Evolutionary conservation across 805 yeast species (phyloP).

Genomic region (Kregervanrija pseudodelftensis): DNA sequence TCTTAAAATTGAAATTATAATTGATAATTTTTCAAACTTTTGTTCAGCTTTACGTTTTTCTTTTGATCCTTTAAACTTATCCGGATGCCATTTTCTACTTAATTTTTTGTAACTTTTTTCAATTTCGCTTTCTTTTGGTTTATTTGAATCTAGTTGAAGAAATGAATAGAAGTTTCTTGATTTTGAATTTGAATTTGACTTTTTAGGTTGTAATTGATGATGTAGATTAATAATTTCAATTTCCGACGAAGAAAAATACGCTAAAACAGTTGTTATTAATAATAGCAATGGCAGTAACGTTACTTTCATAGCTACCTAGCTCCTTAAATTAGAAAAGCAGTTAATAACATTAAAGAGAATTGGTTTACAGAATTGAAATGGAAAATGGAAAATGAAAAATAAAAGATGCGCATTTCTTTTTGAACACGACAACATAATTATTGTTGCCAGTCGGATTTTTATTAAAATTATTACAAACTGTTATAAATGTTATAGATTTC

Average conservation of each 20-base stretch:
- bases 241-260: constrained; percentile 10
- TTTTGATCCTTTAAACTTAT: constrained; percentile 46
- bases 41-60: constrained; percentile 50
- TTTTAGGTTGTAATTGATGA: constrained; percentile 11
- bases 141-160: constrained; percentile 15
- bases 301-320: no score
- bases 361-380: no score
- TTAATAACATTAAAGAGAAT: no score
- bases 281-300: background rate
- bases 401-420: no score
- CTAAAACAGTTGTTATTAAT: constrained; percentile 2
- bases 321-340: no score
- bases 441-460: no score
- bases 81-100: constrained; percentile 79
- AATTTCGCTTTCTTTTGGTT: constrained; percentile 46
- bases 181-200: background rate
- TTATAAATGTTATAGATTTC: no score
- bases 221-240: constrained; percentile 11
- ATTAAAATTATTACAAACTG: no score
- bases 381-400: no score
- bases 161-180: constrained; percentile 11
- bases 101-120: constrained; percentile 61
- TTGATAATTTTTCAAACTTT: constrained; percentile 70
- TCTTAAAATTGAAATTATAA: constrained; percentile 68
- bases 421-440: no score